Evolutionary conservation across 768 basidiomycete species (phyloP), one percentile per base, ranked within the genome.

Genomic region (Daedalea quercina): DNA sequence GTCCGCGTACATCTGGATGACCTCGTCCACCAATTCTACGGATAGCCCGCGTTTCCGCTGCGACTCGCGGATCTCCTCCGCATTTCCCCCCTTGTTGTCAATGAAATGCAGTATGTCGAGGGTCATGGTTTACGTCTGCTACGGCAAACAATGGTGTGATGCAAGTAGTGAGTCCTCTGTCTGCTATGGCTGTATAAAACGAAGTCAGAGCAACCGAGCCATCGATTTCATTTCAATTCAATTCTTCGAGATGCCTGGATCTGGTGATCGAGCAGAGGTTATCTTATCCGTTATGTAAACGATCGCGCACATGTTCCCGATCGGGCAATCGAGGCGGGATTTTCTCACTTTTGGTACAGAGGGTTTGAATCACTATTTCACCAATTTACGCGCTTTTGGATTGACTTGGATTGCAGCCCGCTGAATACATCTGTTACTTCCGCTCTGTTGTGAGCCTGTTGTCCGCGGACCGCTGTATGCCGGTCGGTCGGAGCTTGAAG

Each of bases 1-100:
- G 60, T 93, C 89, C 9, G 79, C 70, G 63, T 97, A 96, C 83
- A 94, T 84, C 63, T 82, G 81, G 54, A 98, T 84, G 54, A 97
- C 81, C 68, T 98, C 92, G 69, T 97, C 94, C 15, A 98, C 94
- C 59, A 96, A 68, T 68, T 94, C 94, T 48, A 90, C 90, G 19
- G 88, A 79, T 52, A 92, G 85, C 9, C 89, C 90, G 45, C 96
- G 82, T 70, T 91, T 94, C 63, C 84, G 76, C 73, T 99, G 95
- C 3, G 94, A 97, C 62, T 92, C 92, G 52, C 87, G 76, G 56
- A 98, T 94, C 64, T 84, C 80, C 59, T 88, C 84, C 15, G 94
- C 83, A 72, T 96, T 90, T 33, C 96, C 96, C 23, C 94, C 96
- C 67, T 92, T 93, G 71, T 71, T 80, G 64, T 90, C 84, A 59